Evolutionary conservation across 352 stramenopile genomes (phyloP).

Genomic region (Globisporangium apiculatum): DNA sequence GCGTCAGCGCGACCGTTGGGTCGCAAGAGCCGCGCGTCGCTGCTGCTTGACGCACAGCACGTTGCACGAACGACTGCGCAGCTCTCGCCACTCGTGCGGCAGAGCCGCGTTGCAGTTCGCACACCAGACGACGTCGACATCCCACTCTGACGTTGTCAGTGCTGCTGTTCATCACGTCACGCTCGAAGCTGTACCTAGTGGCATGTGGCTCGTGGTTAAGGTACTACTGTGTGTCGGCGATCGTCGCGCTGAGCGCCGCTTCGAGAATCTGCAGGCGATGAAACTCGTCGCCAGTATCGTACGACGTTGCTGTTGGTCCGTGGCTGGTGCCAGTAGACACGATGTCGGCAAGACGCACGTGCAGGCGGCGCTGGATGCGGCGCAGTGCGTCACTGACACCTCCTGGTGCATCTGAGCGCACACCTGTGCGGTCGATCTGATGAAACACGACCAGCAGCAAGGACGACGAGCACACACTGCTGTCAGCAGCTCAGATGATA

Average conservation of each 20-base stretch:
- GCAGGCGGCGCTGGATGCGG: constrained; percentile 25
- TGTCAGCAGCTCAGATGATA: no score
- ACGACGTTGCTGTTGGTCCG: not conserved
- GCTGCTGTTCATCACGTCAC: no score
- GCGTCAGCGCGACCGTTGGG: not conserved
- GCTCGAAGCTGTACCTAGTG: no score
- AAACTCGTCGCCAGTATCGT: constrained; percentile 8
- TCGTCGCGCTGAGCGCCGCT: constrained; percentile 31
- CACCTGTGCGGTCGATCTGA: constrained; percentile 27
- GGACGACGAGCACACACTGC: no score
- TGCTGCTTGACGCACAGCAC: not conserved
- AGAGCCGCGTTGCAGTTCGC: constrained; percentile 8
- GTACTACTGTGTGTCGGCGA: constrained; percentile 2
- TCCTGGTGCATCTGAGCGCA: constrained; percentile 13
- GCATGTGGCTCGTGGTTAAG: no score
- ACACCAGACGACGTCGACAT: constrained; percentile 2
- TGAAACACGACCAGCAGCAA: not conserved
- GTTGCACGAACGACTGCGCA: constrained; percentile 3
- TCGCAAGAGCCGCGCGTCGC: not conserved
- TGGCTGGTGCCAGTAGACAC: not conserved
- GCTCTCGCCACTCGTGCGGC: constrained; percentile 20
- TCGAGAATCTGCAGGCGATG: constrained; percentile 43
- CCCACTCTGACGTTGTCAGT: constrained; percentile 1
- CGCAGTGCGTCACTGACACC: constrained; percentile 14
- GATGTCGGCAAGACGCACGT: constrained; percentile 14